Conservation (phyloP, 177 flowering plant genomes). For the Vitis hybrid region DNA sequence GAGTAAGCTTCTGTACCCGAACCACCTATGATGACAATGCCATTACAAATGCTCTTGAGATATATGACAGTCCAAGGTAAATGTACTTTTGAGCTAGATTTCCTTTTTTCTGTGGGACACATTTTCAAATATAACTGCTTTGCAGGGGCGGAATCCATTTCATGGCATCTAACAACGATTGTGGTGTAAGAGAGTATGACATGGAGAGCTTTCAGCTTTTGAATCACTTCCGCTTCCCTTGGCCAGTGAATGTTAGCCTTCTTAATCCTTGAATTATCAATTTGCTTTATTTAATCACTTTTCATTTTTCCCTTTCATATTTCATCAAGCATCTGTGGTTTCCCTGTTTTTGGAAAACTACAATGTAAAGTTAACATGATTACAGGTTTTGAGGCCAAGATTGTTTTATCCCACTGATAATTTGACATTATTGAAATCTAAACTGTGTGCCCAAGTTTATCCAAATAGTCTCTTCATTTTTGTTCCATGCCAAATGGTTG, state of each 20-base stretch:
- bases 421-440: too few relatives aligned
- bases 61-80: conserved; percentile 58
- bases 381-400: too few relatives aligned
- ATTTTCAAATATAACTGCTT: conserved; percentile 1
- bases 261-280: neutral
- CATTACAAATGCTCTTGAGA: conserved; percentile 72
- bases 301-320: neutral
- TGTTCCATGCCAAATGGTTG: too few relatives aligned
- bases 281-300: neutral
- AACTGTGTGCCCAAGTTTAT: too few relatives aligned
- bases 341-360: neutral
- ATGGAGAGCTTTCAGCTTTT: conserved; percentile 58
- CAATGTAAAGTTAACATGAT: too few relatives aligned
- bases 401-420: too few relatives aligned
- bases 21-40: conserved; percentile 65
- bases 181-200: conserved; percentile 63
- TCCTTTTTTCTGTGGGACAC: neutral
- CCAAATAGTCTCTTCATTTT: too few relatives aligned
- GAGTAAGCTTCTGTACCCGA: conserved; percentile 66
- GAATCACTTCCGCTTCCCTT: conserved; percentile 57
- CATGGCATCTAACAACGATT: conserved; percentile 69
- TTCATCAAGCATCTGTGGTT: neutral
- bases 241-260: conserved; percentile 82
- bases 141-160: conserved; percentile 61
- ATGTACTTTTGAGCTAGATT: neutral